Conservation (phyloP, 352 stramenopile genomes). For the Pythium aquatile region DNA sequence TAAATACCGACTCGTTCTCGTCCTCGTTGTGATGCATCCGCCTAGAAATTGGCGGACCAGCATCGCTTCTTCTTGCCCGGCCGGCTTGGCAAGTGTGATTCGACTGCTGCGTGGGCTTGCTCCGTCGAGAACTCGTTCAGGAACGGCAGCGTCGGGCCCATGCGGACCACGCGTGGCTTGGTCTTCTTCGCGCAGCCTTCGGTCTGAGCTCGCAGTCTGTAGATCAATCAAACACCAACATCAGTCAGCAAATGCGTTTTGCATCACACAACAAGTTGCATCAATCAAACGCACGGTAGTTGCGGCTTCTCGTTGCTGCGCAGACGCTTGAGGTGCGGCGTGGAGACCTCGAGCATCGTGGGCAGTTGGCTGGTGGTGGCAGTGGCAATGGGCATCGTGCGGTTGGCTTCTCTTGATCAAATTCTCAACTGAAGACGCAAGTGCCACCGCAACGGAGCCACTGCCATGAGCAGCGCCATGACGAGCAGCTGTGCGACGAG, state of each 20-base stretch:
- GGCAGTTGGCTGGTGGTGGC: constrained; percentile 1
- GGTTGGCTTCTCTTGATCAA: background rate
- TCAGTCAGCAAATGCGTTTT: background rate
- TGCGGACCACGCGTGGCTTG: constrained; percentile 14
- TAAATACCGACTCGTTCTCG: background rate
- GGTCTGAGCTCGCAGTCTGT: constrained; percentile 20
- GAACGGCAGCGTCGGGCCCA: constrained; percentile 31
- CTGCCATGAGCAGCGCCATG: background rate
- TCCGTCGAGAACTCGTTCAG: constrained; percentile 31
- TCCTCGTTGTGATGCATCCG: background rate
- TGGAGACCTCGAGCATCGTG: constrained; percentile 12
- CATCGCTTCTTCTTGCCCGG: constrained; percentile 29
- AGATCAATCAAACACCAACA: constrained; percentile 8
- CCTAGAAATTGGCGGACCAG: constrained; percentile 24
- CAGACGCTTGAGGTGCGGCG: constrained; percentile 19
- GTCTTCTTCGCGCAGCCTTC: constrained; percentile 18
- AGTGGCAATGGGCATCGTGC: background rate
- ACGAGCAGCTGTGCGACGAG: constrained; percentile 25
- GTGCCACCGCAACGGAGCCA: background rate
- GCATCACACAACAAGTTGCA: background rate
- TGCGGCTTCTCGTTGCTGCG: constrained; percentile 5
- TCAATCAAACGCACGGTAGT: constrained; percentile 8
- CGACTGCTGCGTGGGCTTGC: constrained; percentile 24
- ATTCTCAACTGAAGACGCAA: constrained; percentile 7
- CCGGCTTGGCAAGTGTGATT: constrained; percentile 11